These are phyloP conservation scores for Zygotorulaspora mrakii DNA, from an alignment of 1,139 yeast species.

Conservation along the genomic window DNA sequence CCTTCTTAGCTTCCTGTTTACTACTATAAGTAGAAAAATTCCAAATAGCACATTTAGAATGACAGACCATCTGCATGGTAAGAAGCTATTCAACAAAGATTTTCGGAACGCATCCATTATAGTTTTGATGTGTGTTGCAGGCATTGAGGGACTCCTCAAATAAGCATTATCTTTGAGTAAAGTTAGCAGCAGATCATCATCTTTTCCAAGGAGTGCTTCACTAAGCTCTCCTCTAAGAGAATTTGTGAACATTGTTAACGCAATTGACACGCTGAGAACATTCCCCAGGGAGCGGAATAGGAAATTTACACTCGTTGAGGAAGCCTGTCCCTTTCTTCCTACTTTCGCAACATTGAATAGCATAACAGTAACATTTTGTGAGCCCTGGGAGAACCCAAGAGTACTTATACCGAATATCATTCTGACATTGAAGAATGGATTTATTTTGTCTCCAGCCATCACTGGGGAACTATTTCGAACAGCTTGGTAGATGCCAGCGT, in stretches of 20 bases:
- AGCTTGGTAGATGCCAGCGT: constrained; percentile 5
- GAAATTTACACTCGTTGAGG: constrained; percentile 36
- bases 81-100: constrained; percentile 9
- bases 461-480: constrained; percentile 7
- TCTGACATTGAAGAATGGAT: neutral
- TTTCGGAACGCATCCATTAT: constrained; percentile 8
- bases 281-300: constrained; percentile 39
- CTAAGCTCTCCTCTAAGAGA: constrained; percentile 6
- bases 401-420: constrained; percentile 41
- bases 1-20: constrained; percentile 4
- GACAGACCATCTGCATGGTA: constrained; percentile 9
- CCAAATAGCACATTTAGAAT: constrained; percentile 6
- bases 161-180: constrained; percentile 12
- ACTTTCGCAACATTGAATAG: constrained; percentile 45
- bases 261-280: constrained; percentile 40
- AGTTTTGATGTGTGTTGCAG: constrained; percentile 6
- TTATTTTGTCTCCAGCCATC: neutral
- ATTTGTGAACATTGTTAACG: constrained; percentile 32
- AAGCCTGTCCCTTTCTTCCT: constrained; percentile 40
- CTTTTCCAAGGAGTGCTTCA: constrained; percentile 4
- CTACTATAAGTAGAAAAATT: constrained; percentile 5
- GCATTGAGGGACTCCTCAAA: constrained; percentile 7
- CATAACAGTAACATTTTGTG: constrained; percentile 42
- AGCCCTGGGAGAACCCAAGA: constrained; percentile 45
- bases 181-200: constrained; percentile 5